Evolutionary conservation across 2,329 filamentous ascomycete species (phyloP).

Genomic region (Erysiphe pulchra): DNA sequence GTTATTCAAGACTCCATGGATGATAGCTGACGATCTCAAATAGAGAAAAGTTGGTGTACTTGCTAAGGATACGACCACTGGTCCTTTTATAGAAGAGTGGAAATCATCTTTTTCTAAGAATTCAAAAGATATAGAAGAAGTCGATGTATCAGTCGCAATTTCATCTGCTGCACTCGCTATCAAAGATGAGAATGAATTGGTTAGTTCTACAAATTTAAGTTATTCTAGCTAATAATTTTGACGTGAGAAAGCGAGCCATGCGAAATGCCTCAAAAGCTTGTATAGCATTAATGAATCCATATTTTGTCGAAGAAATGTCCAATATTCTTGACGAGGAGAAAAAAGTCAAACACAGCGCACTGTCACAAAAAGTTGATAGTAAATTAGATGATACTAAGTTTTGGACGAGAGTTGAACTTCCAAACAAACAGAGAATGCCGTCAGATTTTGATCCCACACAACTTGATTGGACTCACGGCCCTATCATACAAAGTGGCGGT

Average conservation of each 20-base stretch:
- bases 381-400: conserved; percentile 90
- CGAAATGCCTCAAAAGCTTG: conserved; percentile 84
- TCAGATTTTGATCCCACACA: conserved; percentile 67
- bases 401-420: conserved; percentile 55
- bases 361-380: conserved; percentile 67
- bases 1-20: too few relatives aligned
- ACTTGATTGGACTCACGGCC: conserved; percentile 82
- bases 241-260: conserved; percentile 41
- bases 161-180: conserved; percentile 67
- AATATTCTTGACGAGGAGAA: conserved; percentile 87
- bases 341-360: conserved; percentile 71
- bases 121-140: conserved; percentile 66
- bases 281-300: conserved; percentile 81
- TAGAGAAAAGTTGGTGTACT: conserved; percentile 78
- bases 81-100: conserved; percentile 92
- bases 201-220: conserved; percentile 11
- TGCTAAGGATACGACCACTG: conserved; percentile 58
- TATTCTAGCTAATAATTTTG: neutral
- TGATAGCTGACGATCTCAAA: neutral
- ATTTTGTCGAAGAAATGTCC: conserved; percentile 97
- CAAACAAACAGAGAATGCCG: conserved; percentile 50
- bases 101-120: conserved; percentile 56
- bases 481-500: conserved; percentile 81
- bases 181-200: conserved; percentile 83
- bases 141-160: conserved; percentile 61